A percentile compares a stretch with the other conserved stretches of the same genome.
phyloP scores from a whole-genome alignment of 352 stramenopile species.

The Nothophytophthora sp. region DNA sequence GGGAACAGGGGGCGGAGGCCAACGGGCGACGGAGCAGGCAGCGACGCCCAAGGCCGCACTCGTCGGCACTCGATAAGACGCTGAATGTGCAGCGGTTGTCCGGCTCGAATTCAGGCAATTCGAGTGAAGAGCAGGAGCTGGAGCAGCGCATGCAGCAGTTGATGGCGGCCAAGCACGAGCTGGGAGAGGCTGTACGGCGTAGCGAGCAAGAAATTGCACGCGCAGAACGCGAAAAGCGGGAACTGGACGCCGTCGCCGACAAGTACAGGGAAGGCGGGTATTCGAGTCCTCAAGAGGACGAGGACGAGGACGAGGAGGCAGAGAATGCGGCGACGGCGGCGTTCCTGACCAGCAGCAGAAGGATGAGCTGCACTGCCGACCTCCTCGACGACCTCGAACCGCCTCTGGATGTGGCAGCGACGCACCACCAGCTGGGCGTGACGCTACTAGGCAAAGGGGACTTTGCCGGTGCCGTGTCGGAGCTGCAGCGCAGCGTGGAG shows the following conservation, averaged over 20 bases:
- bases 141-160: slow-evolving; percentile 43
- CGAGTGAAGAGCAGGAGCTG: slow-evolving; percentile 45
- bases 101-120: slow-evolving; percentile 16
- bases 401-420: slow-evolving; percentile 45
- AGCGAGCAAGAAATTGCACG: slow-evolving; percentile 35
- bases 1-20: too few species aligned
- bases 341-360: slow-evolving; percentile 24
- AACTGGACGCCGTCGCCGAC: slow-evolving; percentile 30
- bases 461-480: slow-evolving; percentile 32
- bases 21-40: slow-evolving; percentile 12
- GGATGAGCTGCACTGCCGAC: slow-evolving; percentile 19
- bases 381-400: slow-evolving; percentile 28
- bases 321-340: slow-evolving; percentile 26
- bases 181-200: slow-evolving; percentile 34
- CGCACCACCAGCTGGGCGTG: slow-evolving; percentile 54
- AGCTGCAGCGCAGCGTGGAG: slow-evolving; percentile 50
- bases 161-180: slow-evolving; percentile 32
- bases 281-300: slow-evolving; percentile 16
- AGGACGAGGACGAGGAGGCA: slow-evolving; percentile 25
- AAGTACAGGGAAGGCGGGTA: slow-evolving; percentile 37
- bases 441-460: slow-evolving; percentile 47
- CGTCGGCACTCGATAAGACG: slow-evolving; percentile 19
- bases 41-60: slow-evolving; percentile 18
- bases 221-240: slow-evolving; percentile 30
- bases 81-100: slow-evolving; percentile 27